These are phyloP conservation scores for Centrapalus pauciflorus DNA, from an alignment of 129 eudicot species.

Conservation along the genomic window DNA sequence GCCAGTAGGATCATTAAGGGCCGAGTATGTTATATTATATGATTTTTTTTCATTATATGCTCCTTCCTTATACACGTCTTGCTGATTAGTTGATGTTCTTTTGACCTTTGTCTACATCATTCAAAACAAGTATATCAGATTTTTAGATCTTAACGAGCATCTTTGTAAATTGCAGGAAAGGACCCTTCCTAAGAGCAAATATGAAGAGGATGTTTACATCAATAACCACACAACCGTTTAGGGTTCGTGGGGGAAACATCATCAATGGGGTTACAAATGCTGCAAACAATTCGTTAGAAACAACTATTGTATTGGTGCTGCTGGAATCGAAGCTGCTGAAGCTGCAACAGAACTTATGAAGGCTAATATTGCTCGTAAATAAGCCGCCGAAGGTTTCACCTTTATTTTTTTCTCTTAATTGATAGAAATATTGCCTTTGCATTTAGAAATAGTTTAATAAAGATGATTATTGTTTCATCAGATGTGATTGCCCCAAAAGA, in stretches of 20 bases:
- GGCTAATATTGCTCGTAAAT: conserved; percentile 90
- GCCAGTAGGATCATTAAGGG: conserved; percentile 93
- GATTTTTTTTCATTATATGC: background rate
- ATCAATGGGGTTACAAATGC: conserved; percentile 88
- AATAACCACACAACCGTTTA: conserved; percentile 75
- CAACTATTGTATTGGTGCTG: conserved; percentile 88
- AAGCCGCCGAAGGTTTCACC: conserved; percentile 47
- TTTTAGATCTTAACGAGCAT: background rate
- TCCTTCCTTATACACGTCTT: too few relatives aligned
- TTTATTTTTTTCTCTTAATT: background rate
- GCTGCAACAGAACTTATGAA: conserved; percentile 84
- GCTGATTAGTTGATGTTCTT: too few relatives aligned
- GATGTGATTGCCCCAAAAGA: conserved; percentile 47
- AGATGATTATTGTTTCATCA: background rate
- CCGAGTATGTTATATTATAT: conserved; percentile 34
- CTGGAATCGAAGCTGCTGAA: conserved; percentile 96
- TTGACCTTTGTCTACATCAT: too few relatives aligned
- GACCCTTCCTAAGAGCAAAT: conserved; percentile 83
- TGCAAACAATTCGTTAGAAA: conserved; percentile 74
- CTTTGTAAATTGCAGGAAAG: conserved; percentile 43
- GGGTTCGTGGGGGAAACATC: conserved; percentile 96
- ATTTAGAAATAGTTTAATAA: background rate
- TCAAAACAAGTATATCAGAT: too few relatives aligned
- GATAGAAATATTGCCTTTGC: too few relatives aligned
- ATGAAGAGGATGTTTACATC: conserved; percentile 76